A percentile compares a stretch with the other conserved stretches of the same genome.
phyloP scores from a whole-genome alignment of 345 rosid genomes.

The Salix koriyanagi region DNA sequence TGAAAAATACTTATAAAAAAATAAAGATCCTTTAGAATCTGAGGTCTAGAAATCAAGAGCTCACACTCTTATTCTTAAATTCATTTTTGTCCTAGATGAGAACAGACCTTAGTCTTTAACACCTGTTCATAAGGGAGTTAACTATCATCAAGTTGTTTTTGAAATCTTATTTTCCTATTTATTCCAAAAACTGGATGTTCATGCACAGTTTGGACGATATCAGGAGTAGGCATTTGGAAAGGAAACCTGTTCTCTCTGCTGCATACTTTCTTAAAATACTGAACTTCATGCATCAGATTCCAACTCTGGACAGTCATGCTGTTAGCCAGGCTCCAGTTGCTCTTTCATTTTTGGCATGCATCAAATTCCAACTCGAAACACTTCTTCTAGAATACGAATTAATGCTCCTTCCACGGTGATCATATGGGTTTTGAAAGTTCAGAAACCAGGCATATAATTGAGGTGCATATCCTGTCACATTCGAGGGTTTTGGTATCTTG shows the following conservation, averaged over 20 bases:
- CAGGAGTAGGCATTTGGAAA: neutral
- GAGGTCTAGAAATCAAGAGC: neutral
- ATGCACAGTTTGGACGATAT: neutral
- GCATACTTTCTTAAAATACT: neutral
- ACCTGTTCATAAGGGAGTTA: neutral
- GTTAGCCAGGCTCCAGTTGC: neutral
- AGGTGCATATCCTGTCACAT: conserved; percentile 2
- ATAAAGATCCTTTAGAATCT: neutral
- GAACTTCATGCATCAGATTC: neutral
- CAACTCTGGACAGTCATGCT: neutral
- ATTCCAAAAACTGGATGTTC: neutral
- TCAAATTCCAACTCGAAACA: neutral
- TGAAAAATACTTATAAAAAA: too few relatives aligned
- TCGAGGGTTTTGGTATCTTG: neutral
- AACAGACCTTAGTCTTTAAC: neutral
- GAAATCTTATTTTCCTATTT: neutral
- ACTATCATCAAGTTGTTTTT: neutral
- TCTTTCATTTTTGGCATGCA: neutral
- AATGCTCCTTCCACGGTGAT: neutral
- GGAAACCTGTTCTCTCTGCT: neutral
- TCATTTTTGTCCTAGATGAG: neutral
- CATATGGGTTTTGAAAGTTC: neutral
- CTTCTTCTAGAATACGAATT: neutral
- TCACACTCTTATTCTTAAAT: neutral
- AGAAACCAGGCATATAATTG: neutral